phyloP scores from a whole-genome alignment of 2,329 filamentous ascomycete genomes.

The Fusarium brachygibbosum region DNA sequence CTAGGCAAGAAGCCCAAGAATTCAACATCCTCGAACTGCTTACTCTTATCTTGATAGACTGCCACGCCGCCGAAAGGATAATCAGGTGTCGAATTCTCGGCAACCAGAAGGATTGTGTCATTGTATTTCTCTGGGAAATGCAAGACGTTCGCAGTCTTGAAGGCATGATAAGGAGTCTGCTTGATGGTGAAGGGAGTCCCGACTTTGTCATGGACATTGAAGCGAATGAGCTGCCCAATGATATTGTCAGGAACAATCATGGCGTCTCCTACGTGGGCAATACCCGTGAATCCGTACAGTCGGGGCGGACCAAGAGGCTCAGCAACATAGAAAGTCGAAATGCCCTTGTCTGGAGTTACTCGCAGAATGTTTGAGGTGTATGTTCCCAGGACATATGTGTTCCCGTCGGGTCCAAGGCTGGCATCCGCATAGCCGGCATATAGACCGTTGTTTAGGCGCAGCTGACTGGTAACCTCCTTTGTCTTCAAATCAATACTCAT shows the following conservation, averaged over 20 bases:
- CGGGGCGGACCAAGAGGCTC: not conserved
- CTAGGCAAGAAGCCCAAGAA: not conserved
- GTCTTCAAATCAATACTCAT: constrained; percentile 1
- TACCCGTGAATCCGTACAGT: not conserved
- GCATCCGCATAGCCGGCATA: not conserved
- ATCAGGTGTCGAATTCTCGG: not conserved
- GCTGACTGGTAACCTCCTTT: not conserved
- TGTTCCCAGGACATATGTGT: not conserved
- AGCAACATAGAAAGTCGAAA: not conserved
- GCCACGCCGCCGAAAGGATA: not conserved
- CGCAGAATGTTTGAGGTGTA: not conserved
- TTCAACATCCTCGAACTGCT: not conserved
- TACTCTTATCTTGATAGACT: not conserved
- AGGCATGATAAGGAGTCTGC: not conserved
- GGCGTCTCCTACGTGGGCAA: not conserved
- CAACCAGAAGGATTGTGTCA: not conserved
- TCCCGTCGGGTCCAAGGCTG: not conserved
- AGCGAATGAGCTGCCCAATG: not conserved
- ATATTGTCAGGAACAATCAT: constrained; percentile 3
- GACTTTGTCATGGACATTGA: not conserved
- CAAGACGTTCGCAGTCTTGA: not conserved
- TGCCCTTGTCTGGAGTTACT: not conserved
- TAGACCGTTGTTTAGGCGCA: not conserved
- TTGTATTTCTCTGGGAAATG: not conserved
- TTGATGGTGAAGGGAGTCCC: not conserved